Evolutionary conservation across 257 asterid species (phyloP).

Genomic region (Gentiana dahurica): DNA sequence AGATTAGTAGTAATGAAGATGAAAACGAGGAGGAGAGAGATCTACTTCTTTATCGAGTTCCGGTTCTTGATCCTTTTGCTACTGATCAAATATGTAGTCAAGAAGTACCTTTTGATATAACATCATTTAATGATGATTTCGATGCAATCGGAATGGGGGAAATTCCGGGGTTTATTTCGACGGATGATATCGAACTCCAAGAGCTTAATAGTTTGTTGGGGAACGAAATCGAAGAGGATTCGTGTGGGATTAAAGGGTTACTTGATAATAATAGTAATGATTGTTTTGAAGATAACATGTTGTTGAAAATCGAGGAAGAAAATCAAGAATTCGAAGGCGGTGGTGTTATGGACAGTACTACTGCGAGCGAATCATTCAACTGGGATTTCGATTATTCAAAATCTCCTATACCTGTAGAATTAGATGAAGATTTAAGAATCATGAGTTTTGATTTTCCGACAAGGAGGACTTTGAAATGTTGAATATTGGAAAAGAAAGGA

Average conservation of each 20-base stretch:
- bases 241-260: neutral
- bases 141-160: constrained; percentile 19
- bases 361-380: constrained; percentile 23
- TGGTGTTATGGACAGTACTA: constrained; percentile 26
- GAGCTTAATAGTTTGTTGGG: constrained; percentile 32
- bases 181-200: neutral
- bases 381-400: constrained; percentile 36
- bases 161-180: constrained; percentile 24
- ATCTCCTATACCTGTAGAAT: constrained; percentile 5
- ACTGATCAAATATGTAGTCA: constrained; percentile 4
- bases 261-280: no score
- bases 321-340: constrained; percentile 25
- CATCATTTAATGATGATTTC: constrained; percentile 11
- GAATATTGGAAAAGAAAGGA: constrained; percentile 13
- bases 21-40: constrained; percentile 18
- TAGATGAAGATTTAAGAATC: constrained; percentile 5
- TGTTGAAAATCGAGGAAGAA: constrained; percentile 32
- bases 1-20: constrained; percentile 33
- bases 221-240: constrained; percentile 11
- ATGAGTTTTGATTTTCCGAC: no score
- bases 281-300: constrained; percentile 8
- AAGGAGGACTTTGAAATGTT: constrained; percentile 5
- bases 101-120: neutral
- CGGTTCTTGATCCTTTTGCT: constrained; percentile 29
- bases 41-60: constrained; percentile 33